Evolutionary conservation across 2,329 filamentous ascomycete genomes (phyloP).

Genomic region (Sordariomycetes sp.): DNA sequence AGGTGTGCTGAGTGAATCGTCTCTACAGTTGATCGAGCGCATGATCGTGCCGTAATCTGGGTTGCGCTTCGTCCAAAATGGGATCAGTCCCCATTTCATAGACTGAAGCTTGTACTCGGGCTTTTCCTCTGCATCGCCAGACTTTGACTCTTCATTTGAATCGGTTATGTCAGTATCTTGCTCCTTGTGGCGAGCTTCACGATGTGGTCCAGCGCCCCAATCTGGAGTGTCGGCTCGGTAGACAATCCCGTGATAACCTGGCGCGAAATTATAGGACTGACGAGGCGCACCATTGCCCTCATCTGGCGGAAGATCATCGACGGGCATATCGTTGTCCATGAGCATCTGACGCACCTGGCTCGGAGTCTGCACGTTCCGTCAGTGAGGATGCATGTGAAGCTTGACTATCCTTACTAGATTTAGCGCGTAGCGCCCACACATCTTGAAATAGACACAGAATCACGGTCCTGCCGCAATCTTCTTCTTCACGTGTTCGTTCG

Average conservation of each 20-base stretch:
- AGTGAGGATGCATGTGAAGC: not conserved
- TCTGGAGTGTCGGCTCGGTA: conserved; percentile 69
- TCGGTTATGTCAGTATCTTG: not conserved
- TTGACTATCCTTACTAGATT: conserved; percentile 17
- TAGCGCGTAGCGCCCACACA: conserved; percentile 28
- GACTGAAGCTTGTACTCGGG: conserved; percentile 71
- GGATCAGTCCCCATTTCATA: conserved; percentile 95
- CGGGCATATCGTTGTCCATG: conserved; percentile 63
- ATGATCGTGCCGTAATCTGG: conserved; percentile 70
- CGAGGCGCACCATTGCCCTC: conserved; percentile 50
- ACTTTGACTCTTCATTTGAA: conserved; percentile 1
- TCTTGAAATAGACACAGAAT: no score
- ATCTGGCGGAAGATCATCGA: conserved; percentile 63
- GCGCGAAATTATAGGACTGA: conserved; percentile 88
- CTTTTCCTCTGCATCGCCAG: not conserved
- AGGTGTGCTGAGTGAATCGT: conserved; percentile 69
- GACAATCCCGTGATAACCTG: conserved; percentile 75
- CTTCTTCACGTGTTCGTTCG: no score
- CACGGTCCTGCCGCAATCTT: no score
- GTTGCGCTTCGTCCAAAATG: conserved; percentile 83
- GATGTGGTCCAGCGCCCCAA: conserved; percentile 38
- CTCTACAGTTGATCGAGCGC: conserved; percentile 91
- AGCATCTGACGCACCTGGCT: conserved; percentile 67
- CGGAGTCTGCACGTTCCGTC: conserved; percentile 51
- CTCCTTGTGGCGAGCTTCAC: conserved; percentile 6